Conservation (phyloP, 2,329 filamentous ascomycete genomes). For the Hypoxylon sp. region DNA sequence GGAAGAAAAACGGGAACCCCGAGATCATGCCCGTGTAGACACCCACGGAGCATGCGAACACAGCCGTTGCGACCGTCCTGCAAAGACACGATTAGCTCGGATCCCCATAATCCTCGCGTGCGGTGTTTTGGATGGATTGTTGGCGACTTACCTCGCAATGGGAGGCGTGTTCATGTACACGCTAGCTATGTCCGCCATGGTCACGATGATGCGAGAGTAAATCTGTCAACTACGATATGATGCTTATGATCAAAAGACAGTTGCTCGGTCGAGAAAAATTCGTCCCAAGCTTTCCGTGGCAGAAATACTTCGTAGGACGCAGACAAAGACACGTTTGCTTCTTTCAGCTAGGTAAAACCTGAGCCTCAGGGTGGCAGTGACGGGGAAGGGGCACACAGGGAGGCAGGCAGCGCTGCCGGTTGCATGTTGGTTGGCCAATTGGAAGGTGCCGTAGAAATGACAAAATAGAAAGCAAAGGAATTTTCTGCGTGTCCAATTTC, state of each 20-base stretch:
- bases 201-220: conserved; percentile 24
- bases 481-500: conserved; percentile 43
- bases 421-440: conserved; percentile 49
- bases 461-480: conserved; percentile 36
- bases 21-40: conserved; percentile 69
- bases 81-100: conserved; percentile 31
- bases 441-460: conserved; percentile 24
- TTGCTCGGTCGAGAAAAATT: no score
- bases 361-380: conserved; percentile 43
- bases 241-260: conserved; percentile 9
- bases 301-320: no score
- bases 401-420: conserved; percentile 44
- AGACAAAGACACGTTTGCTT: conserved; percentile 34
- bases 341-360: conserved; percentile 25
- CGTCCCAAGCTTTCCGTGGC: no score
- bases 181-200: conserved; percentile 56
- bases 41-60: conserved; percentile 71
- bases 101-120: not conserved
- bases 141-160: conserved; percentile 55
- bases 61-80: conserved; percentile 75
- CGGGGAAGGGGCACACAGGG: conserved; percentile 40
- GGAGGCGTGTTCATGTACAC: conserved; percentile 57
- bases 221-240: not conserved
- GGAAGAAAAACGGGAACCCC: conserved; percentile 65
- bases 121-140: not conserved